Conservation (phyloP, 805 yeast species). For the Pichia deserticola region DNA sequence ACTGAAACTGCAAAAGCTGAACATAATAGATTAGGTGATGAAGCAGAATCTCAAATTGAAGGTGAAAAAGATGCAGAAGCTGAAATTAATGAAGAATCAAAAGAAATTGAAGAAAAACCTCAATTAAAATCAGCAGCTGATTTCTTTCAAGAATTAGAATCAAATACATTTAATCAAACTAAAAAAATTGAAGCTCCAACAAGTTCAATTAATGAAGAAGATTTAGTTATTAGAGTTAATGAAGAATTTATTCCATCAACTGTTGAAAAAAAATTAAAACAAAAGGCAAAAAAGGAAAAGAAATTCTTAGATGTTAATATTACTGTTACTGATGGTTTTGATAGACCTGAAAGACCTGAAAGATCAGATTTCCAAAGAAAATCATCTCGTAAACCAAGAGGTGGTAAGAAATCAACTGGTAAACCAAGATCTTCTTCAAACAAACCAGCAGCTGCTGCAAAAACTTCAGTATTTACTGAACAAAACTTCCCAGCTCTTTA, state of each 20-base stretch:
- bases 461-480: constrained; percentile 25
- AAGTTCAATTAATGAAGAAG: constrained; percentile 44
- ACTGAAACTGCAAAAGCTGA: constrained; percentile 79
- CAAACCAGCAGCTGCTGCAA: constrained; percentile 22
- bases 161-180: constrained; percentile 32
- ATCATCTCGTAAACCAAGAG: constrained; percentile 16
- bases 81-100: constrained; percentile 33
- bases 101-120: constrained; percentile 38
- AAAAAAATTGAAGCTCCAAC: constrained; percentile 23
- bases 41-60: constrained; percentile 40
- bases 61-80: constrained; percentile 55
- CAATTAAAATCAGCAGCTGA: constrained; percentile 72
- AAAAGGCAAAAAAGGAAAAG: constrained; percentile 80
- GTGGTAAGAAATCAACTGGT: constrained; percentile 12
- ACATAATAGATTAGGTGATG: constrained; percentile 85
- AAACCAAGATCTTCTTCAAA: not conserved
- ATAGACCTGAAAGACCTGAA: constrained; percentile 24
- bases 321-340: constrained; percentile 50
- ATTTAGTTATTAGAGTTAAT: constrained; percentile 57
- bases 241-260: constrained; percentile 55
- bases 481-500: constrained; percentile 69
- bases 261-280: constrained; percentile 57
- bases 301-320: constrained; percentile 67
- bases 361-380: constrained; percentile 23
- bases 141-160: constrained; percentile 65